Percentiles rank a stretch among this genome's conserved stretches.
phyloP scores from a whole-genome alignment of 352 stramenopile species.

The Phytophthora citrophthora region DNA sequence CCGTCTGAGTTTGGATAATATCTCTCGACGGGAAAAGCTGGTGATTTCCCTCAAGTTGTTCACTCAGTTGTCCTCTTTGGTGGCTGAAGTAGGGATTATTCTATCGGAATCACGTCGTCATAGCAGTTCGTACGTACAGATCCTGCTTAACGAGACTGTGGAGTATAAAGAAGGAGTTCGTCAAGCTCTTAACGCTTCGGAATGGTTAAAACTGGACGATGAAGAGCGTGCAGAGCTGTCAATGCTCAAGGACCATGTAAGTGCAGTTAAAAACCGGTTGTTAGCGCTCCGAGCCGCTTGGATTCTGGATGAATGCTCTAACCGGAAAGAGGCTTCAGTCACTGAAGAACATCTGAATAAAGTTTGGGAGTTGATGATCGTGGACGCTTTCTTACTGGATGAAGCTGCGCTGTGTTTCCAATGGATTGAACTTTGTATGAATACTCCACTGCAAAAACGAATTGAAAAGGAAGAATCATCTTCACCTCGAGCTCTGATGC shows the following conservation, averaged over 20 bases:
- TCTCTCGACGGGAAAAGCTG: conserved; percentile 22
- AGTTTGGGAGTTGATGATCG: conserved; percentile 59
- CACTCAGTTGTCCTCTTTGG: conserved; percentile 39
- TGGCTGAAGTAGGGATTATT: conserved; percentile 25
- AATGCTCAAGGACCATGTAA: conserved; percentile 28
- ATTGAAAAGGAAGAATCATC: background rate
- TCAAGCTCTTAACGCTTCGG: background rate
- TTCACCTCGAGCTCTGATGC: conserved; percentile 24
- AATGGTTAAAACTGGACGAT: conserved; percentile 15
- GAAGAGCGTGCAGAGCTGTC: conserved; percentile 20
- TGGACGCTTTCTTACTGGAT: conserved; percentile 38
- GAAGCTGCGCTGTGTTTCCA: conserved; percentile 74
- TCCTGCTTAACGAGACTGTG: conserved; percentile 33
- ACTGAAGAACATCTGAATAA: conserved; percentile 31
- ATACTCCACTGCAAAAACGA: conserved; percentile 24
- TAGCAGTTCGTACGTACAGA: conserved; percentile 12
- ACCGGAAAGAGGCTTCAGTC: conserved; percentile 1
- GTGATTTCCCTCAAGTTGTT: conserved; percentile 43
- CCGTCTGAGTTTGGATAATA: conserved; percentile 31
- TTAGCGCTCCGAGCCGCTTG: conserved; percentile 64
- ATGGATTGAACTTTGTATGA: conserved; percentile 76
- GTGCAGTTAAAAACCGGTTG: conserved; percentile 52
- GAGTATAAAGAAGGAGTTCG: conserved; percentile 33
- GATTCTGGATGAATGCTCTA: conserved; percentile 42
- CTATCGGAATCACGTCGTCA: background rate